A percentile compares a stretch with the other conserved stretches of the same genome.
Conservation (phyloP, 768 basidiomycete species). For the Gyrodon lividus region DNA sequence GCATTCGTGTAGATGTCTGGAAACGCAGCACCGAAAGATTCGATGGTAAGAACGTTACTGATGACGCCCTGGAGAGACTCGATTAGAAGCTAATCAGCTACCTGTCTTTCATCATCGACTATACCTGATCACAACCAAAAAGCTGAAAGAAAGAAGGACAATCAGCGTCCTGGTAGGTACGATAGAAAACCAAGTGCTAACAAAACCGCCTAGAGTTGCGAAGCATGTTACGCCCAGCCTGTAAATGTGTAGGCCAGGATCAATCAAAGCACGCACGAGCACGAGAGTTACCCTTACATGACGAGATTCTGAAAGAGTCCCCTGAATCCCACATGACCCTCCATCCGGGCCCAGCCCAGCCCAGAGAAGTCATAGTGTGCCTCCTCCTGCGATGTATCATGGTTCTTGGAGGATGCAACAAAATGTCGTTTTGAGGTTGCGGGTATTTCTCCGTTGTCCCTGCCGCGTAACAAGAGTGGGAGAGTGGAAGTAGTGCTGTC, state of each 20-base stretch:
- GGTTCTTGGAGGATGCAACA: not conserved
- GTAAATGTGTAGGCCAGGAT: conserved; percentile 1
- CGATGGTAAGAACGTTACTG: conserved; percentile 33
- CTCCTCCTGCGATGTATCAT: not conserved
- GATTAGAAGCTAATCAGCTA: not conserved
- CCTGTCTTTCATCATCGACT: not conserved
- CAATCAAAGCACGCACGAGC: not conserved
- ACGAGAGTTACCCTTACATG: conserved; percentile 19
- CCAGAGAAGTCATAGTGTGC: not conserved
- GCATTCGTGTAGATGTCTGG: conserved; percentile 30
- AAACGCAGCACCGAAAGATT: conserved; percentile 35
- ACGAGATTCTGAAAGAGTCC: conserved; percentile 29
- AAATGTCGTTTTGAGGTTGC: not conserved
- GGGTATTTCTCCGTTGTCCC: not conserved
- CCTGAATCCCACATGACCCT: conserved; percentile 24
- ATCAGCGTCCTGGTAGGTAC: not conserved
- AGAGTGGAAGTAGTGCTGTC: not conserved
- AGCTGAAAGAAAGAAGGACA: conserved; percentile 14
- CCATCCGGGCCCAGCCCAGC: conserved; percentile 14
- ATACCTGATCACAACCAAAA: conserved; percentile 33
- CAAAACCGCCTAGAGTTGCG: conserved; percentile 33
- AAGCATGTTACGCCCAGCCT: conserved; percentile 33
- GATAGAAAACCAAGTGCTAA: conserved; percentile 12
- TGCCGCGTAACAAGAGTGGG: too few species aligned
- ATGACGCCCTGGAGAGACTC: conserved; percentile 26